Evolutionary conservation across 2,329 filamentous ascomycete genomes (phyloP), one percentile per base, ranked within the genome.

Genomic region (Diaporthe sp.): DNA sequence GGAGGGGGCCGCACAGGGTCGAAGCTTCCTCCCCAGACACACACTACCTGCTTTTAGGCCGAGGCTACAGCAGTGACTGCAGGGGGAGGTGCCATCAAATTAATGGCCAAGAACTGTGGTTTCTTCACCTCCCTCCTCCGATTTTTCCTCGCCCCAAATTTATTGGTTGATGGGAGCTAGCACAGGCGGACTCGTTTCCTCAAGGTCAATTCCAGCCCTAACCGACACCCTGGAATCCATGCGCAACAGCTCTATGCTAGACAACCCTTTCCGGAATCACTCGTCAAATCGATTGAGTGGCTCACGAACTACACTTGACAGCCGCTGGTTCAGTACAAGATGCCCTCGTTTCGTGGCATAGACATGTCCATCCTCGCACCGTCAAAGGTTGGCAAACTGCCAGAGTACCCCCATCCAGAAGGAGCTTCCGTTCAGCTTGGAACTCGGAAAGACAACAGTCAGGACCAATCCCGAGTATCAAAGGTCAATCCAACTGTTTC

Each of bases 331-430:
- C n/a, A 66, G 44, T 22, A 12, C 73, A 79, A 65, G 15, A 90
- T 90, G 88, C 88, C 88, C 22, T 84, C 79, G 73, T 84, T 89
- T 70, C 84, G 86, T 32, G 87, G 87, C 13, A 82, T 90, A 69
- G 84, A 88, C 37, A 74, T 90, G 32, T 85, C 84, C 3, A 79
- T 90, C 51, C 78, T 84, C 25, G 79, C 83, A 2, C 81, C 84
- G 55, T 78, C 82, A 22, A 80, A 81, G 3, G 77, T 81, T 13
- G 79, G 82, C 58, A 80, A 78, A 27, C 82, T 91, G 4, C 85
- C 86, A 19, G 89, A 92, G 77, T 90, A 88, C 77, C 86, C 88
- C 27, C 88, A 91, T 75, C 88, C 88, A 0, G 87, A 90, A 66
- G 84, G 83, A 66, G 85, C 86, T 0, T 88, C 86, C 22, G 82